Conservation (phyloP, 495 filamentous ascomycete species). For the Tuber indicum region DNA sequence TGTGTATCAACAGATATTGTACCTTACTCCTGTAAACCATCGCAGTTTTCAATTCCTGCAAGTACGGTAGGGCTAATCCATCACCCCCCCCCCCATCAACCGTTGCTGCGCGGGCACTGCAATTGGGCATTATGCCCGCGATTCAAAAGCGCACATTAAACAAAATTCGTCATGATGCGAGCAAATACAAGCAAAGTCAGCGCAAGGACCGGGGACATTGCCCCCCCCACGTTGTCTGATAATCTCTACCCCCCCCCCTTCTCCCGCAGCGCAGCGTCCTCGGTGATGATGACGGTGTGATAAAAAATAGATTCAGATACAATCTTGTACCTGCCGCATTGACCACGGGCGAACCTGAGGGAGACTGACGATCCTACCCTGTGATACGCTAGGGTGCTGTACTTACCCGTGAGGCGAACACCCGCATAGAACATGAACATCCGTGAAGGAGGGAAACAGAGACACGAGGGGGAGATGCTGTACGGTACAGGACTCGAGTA, state of each 20-base stretch:
- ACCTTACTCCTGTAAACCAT: not conserved
- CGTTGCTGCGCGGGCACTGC: not conserved
- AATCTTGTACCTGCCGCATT: not conserved
- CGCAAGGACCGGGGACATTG: not conserved
- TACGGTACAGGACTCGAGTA: not conserved
- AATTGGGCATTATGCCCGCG: not conserved
- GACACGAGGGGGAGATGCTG: not conserved
- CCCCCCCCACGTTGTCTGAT: not conserved
- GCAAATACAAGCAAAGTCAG: not conserved
- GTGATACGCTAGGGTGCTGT: not conserved
- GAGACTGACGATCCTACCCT: not conserved
- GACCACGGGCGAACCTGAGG: not conserved
- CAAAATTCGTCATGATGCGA: not conserved
- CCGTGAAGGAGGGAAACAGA: not conserved
- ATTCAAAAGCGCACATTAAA: not conserved
- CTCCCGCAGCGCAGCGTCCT: not conserved
- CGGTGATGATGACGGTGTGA: not conserved
- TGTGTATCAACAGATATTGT: not conserved
- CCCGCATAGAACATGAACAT: not conserved
- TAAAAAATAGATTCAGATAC: not conserved
- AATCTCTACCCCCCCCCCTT: not conserved
- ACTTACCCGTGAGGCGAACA: not conserved
- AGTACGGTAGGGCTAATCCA: not conserved
- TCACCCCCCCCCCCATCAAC: not conserved
- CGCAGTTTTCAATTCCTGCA: not conserved